These are phyloP conservation scores for Pyrenula massariospora DNA, from an alignment of 495 filamentous ascomycete species.

Conservation along the genomic window DNA sequence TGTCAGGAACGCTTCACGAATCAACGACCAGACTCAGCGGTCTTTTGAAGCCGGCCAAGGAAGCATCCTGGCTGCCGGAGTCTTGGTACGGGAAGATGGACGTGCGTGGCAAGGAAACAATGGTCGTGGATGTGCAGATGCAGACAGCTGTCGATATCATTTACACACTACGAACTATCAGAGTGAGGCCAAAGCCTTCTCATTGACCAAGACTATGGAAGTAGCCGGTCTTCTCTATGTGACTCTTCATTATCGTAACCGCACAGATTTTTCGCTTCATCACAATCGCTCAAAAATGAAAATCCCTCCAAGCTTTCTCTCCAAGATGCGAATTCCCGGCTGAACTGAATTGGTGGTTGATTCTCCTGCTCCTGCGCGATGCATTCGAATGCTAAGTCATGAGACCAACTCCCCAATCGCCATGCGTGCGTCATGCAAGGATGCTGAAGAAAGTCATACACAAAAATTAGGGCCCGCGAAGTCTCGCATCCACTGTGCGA, in stretches of 20 bases:
- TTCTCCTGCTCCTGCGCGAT: background rate
- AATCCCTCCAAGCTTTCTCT: background rate
- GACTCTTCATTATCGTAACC: background rate
- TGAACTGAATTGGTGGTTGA: background rate
- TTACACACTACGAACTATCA: too few relatives aligned
- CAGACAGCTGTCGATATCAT: too few relatives aligned
- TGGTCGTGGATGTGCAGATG: too few relatives aligned
- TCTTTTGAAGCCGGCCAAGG: background rate
- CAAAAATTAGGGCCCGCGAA: background rate
- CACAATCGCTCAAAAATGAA: background rate
- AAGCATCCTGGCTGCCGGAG: background rate
- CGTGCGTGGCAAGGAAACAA: too few relatives aligned
- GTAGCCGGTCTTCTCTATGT: background rate
- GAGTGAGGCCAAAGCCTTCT: too few relatives aligned
- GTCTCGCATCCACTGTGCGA: too few relatives aligned
- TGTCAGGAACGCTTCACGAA: background rate
- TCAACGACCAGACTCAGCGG: background rate
- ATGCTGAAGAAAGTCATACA: slow-evolving; percentile 1
- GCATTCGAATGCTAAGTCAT: background rate
- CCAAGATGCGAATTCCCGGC: background rate
- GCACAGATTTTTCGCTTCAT: background rate
- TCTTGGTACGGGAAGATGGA: too few relatives aligned
- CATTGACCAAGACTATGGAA: background rate
- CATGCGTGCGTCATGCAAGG: background rate
- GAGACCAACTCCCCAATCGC: background rate